Conservation (phyloP, 345 rosid species). For the Isatis tinctoria region DNA sequence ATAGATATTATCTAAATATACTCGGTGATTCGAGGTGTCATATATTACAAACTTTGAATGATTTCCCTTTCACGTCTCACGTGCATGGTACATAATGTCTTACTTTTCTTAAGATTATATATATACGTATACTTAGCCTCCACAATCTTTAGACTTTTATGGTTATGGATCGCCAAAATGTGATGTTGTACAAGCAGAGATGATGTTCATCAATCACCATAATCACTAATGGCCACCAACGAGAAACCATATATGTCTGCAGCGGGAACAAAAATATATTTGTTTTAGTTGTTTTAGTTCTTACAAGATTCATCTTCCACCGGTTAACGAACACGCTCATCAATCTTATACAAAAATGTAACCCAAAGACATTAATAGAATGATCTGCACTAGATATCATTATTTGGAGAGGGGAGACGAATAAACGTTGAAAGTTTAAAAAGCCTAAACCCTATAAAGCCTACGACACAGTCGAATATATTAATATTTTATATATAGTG, state of each 20-base stretch:
- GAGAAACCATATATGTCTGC: slow-evolving; percentile 5
- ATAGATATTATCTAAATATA: not conserved
- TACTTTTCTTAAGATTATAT: not conserved
- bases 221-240: not conserved
- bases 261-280: not conserved
- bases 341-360: slow-evolving; percentile 11
- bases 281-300: not conserved
- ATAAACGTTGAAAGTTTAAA: slow-evolving; percentile 21
- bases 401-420: slow-evolving; percentile 9
- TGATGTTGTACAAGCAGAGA: not conserved
- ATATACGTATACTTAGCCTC: not conserved
- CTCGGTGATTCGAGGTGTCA: not conserved
- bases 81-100: not conserved
- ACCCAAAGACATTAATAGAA: not conserved
- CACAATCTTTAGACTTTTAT: not conserved
- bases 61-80: not conserved
- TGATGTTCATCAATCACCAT: not conserved
- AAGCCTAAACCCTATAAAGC: slow-evolving; percentile 34
- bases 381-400: not conserved
- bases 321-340: not conserved
- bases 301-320: slow-evolving; percentile 5
- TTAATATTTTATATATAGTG: not conserved
- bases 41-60: not conserved
- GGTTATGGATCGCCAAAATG: not conserved
- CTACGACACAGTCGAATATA: not conserved